phyloP scores from a whole-genome alignment of 805 yeast species.

The Yamadazyma sp. region DNA sequence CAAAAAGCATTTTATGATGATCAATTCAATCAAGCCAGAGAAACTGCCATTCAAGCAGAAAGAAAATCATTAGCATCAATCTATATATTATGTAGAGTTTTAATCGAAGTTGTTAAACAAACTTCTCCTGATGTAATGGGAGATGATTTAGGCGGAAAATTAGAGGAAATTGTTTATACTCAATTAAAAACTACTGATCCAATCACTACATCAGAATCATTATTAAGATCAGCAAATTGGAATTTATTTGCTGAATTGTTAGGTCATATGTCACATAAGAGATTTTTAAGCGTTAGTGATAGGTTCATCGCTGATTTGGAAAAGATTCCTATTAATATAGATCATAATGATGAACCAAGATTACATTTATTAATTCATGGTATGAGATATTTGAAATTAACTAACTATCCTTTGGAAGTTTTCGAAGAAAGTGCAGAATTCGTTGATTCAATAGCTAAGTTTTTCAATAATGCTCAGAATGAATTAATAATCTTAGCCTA shows the following conservation, averaged over 20 bases:
- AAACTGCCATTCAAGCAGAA: slow-evolving; percentile 78
- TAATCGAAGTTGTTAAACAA: slow-evolving; percentile 89
- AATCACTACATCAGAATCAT: slow-evolving; percentile 52
- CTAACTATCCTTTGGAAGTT: slow-evolving; percentile 80
- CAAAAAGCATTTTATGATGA: slow-evolving; percentile 29
- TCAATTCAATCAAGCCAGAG: slow-evolving; percentile 45
- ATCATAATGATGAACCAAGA: slow-evolving; percentile 46
- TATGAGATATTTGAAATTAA: slow-evolving; percentile 78
- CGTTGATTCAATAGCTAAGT: slow-evolving; percentile 79
- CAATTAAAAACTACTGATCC: slow-evolving; percentile 90
- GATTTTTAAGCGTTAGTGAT: slow-evolving; percentile 87
- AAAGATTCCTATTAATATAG: slow-evolving; percentile 52
- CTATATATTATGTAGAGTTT: slow-evolving; percentile 83
- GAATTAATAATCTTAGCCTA: slow-evolving; percentile 71
- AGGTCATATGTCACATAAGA: slow-evolving; percentile 84
- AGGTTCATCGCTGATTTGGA: slow-evolving; percentile 91
- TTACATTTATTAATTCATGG: slow-evolving; percentile 81
- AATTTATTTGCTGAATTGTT: slow-evolving; percentile 81
- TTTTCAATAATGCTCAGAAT: slow-evolving; percentile 64
- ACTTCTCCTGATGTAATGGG: slow-evolving; percentile 72
- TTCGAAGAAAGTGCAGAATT: slow-evolving; percentile 95
- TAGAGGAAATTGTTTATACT: slow-evolving; percentile 91
- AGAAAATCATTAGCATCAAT: slow-evolving; percentile 83
- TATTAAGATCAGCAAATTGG: slow-evolving; percentile 91
- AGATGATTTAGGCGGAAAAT: slow-evolving; percentile 72